These are phyloP conservation scores for Penicillium sp. DNA, from an alignment of 2,329 filamentous ascomycete species.

Conservation along the genomic window DNA sequence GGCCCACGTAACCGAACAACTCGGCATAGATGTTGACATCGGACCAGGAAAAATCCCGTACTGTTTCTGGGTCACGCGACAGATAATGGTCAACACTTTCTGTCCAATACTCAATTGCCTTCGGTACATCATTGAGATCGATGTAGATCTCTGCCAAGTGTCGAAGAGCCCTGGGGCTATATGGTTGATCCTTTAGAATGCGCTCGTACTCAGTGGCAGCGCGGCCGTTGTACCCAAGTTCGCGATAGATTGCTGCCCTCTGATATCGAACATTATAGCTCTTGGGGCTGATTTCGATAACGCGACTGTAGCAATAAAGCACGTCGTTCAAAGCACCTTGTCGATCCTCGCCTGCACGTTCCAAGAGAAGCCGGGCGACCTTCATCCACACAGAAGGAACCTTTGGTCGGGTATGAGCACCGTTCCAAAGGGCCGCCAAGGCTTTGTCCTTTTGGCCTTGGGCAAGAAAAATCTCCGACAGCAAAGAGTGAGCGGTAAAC, in stretches of 20 bases:
- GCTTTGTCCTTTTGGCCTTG: slow-evolving; percentile 55
- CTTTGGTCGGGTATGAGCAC: slow-evolving; percentile 53
- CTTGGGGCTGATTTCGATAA: slow-evolving; percentile 49
- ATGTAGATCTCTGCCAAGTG: slow-evolving; percentile 55
- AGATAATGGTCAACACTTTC: slow-evolving; percentile 49
- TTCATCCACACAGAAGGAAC: slow-evolving; percentile 55
- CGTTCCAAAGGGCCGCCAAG: slow-evolving; percentile 52
- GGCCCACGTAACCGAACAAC: slow-evolving; percentile 61
- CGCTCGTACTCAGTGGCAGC: slow-evolving; percentile 51
- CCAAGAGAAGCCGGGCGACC: slow-evolving; percentile 52
- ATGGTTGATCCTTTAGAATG: slow-evolving; percentile 50
- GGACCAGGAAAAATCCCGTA: slow-evolving; percentile 61
- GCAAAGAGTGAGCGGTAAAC: slow-evolving; percentile 55
- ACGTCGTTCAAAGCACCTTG: slow-evolving; percentile 45
- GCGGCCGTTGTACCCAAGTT: slow-evolving; percentile 44
- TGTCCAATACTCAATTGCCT: slow-evolving; percentile 50
- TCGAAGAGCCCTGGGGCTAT: slow-evolving; percentile 52
- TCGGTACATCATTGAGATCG: slow-evolving; percentile 46
- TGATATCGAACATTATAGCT: slow-evolving; percentile 52
- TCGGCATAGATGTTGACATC: slow-evolving; percentile 83
- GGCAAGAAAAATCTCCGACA: slow-evolving; percentile 55
- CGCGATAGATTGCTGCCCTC: slow-evolving; percentile 53
- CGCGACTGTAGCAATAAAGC: slow-evolving; percentile 50
- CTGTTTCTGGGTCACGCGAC: slow-evolving; percentile 41
- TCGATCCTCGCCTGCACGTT: slow-evolving; percentile 45